Percentiles rank a stretch among this genome's conserved stretches.
Evolutionary conservation across 208 protist genomes (phyloP).

Genomic region (Trypanosoma brucei): DNA sequence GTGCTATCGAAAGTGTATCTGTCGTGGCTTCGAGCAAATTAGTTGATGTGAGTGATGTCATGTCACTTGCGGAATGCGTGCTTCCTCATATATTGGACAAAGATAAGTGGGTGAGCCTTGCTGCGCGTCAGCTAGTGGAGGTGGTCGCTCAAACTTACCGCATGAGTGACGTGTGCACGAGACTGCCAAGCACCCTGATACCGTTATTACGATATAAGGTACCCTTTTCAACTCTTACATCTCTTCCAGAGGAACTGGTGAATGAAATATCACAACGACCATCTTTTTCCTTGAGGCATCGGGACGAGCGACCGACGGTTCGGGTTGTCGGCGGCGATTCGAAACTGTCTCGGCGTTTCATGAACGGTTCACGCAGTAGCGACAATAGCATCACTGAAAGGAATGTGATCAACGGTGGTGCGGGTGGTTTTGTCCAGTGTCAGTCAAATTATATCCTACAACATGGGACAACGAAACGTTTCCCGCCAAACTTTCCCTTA

Average conservation of each 20-base stretch:
- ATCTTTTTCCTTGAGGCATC: neutral
- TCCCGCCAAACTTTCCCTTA: conserved; percentile 5
- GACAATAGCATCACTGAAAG: neutral
- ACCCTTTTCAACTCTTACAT: conserved; percentile 8
- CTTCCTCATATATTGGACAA: conserved; percentile 42
- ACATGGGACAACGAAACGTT: conserved; percentile 4
- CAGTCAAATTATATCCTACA: conserved; percentile 6
- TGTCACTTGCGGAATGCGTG: conserved; percentile 54
- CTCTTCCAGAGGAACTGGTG: conserved; percentile 10
- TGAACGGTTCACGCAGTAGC: neutral
- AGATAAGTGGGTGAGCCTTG: conserved; percentile 39
- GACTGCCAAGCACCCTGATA: conserved; percentile 40
- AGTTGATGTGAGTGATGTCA: conserved; percentile 29
- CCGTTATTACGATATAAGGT: conserved; percentile 17
- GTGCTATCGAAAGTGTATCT: conserved; percentile 43
- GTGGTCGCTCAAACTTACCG: conserved; percentile 40
- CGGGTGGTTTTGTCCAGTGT: neutral
- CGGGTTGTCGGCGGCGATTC: neutral
- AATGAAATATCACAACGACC: neutral
- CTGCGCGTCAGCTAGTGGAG: conserved; percentile 48
- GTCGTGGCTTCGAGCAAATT: conserved; percentile 28
- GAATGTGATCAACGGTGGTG: neutral
- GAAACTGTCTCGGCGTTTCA: neutral
- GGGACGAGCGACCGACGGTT: neutral
- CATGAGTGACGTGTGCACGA: conserved; percentile 35